Conservation (phyloP, 2,329 filamentous ascomycete genomes). For the Myriangium duriaei region DNA sequence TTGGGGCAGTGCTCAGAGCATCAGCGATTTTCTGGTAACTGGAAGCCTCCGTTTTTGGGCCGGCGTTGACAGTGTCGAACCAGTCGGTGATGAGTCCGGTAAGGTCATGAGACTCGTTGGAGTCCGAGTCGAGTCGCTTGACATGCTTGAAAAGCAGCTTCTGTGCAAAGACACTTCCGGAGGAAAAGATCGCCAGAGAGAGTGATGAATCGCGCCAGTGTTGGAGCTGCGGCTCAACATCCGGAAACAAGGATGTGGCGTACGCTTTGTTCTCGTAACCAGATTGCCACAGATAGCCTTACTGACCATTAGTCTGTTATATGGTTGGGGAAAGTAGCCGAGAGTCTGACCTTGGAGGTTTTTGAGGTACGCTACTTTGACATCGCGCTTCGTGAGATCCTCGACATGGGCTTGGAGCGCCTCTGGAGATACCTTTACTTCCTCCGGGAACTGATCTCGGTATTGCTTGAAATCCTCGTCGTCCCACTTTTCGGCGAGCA, state of each 20-base stretch:
- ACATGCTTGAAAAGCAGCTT: slow-evolving; percentile 63
- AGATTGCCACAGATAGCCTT: slow-evolving; percentile 58
- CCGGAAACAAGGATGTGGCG: slow-evolving; percentile 59
- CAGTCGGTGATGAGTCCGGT: slow-evolving; percentile 48
- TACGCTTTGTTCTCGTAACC: slow-evolving; percentile 61
- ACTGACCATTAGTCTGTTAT: slow-evolving; percentile 4
- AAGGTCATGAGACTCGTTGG: slow-evolving; percentile 45
- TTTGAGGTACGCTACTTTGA: slow-evolving; percentile 68
- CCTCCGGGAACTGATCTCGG: slow-evolving; percentile 56
- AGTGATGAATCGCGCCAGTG: slow-evolving; percentile 45
- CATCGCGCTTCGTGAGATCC: slow-evolving; percentile 57
- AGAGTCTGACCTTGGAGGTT: slow-evolving; percentile 47
- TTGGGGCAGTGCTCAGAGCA: slow-evolving; percentile 34
- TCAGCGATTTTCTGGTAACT: slow-evolving; percentile 57
- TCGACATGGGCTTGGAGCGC: slow-evolving; percentile 54
- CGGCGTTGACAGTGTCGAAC: slow-evolving; percentile 74
- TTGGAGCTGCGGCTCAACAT: slow-evolving; percentile 53
- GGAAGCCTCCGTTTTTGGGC: slow-evolving; percentile 52
- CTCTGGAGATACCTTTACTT: slow-evolving; percentile 45
- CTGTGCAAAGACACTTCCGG: slow-evolving; percentile 67
- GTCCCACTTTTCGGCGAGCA: slow-evolving; percentile 56
- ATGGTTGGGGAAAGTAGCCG: too few relatives aligned
- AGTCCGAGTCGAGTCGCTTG: slow-evolving; percentile 20
- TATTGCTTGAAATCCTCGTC: slow-evolving; percentile 51
- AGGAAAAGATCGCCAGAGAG: slow-evolving; percentile 64